Conservation (phyloP, 2,329 filamentous ascomycete species). For the Aspergillus fumigatus region DNA sequence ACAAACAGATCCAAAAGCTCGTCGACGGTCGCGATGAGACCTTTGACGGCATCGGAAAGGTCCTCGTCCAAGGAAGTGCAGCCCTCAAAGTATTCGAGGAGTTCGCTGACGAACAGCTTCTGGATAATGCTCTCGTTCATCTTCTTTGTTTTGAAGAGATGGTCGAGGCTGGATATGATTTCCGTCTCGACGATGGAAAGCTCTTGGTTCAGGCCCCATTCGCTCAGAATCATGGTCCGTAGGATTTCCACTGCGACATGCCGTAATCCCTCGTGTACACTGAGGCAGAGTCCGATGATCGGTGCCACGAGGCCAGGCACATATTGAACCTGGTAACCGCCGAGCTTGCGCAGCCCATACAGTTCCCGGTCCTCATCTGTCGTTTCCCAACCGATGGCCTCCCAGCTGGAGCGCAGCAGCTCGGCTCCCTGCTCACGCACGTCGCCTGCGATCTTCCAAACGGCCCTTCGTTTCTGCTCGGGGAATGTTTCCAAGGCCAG, state of each 20-base stretch:
- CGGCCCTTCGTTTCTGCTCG: constrained; percentile 90
- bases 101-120: constrained; percentile 84
- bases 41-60: constrained; percentile 69
- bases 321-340: constrained; percentile 97
- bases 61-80: constrained; percentile 66
- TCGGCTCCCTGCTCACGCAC: constrained; percentile 88
- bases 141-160: constrained; percentile 82
- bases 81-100: constrained; percentile 73
- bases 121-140: constrained; percentile 85
- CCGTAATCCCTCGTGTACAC: constrained; percentile 86
- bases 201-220: constrained; percentile 94
- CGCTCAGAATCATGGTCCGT: constrained; percentile 97
- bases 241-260: constrained; percentile 88
- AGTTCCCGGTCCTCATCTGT: constrained; percentile 70
- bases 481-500: constrained; percentile 93
- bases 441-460: constrained; percentile 98
- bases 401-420: constrained; percentile 80
- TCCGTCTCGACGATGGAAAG: constrained; percentile 88
- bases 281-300: constrained; percentile 89
- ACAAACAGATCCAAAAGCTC: constrained; percentile 88
- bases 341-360: constrained; percentile 78
- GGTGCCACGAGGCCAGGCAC: constrained; percentile 87
- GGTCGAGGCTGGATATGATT: constrained; percentile 90
- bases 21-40: constrained; percentile 78
- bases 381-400: constrained; percentile 94